A percentile compares a stretch with the other conserved stretches of the same genome.
Conservation (phyloP, 495 filamentous ascomycete genomes). For the Penicillium pulvis region DNA sequence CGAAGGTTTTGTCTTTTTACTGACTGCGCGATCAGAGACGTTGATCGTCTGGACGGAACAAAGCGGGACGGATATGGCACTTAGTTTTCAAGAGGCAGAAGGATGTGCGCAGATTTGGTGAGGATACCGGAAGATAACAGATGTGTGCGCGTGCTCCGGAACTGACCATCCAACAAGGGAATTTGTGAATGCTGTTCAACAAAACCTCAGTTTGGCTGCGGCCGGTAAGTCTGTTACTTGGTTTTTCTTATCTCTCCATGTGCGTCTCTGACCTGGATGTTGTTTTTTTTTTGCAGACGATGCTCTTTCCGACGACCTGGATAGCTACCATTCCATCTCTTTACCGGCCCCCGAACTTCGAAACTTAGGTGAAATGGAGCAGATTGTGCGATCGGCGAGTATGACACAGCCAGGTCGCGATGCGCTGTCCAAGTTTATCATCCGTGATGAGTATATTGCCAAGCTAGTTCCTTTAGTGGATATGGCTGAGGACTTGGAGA, state of each 20-base stretch:
- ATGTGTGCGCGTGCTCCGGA: conserved; percentile 5
- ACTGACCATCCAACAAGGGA: conserved; percentile 61
- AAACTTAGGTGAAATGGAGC: conserved; percentile 80
- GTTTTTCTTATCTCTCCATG: background rate
- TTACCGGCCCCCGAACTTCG: conserved; percentile 78
- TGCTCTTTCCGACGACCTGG: conserved; percentile 87
- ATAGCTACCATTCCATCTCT: conserved; percentile 65
- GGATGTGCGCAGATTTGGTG: conserved; percentile 93
- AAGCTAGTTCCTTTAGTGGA: conserved; percentile 85
- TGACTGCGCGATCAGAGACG: conserved; percentile 64
- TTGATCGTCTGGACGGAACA: conserved; percentile 96
- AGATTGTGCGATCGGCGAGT: conserved; percentile 73
- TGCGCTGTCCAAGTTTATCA: conserved; percentile 83
- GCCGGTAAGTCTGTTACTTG: conserved; percentile 42
- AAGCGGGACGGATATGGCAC: conserved; percentile 89
- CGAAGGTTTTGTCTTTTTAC: conserved; percentile 24
- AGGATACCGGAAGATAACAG: conserved; percentile 11
- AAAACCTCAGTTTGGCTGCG: conserved; percentile 55
- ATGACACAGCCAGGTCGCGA: conserved; percentile 77
- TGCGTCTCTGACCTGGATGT: conserved; percentile 9
- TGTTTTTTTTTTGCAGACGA: conserved; percentile 61
- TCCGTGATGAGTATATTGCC: conserved; percentile 80
- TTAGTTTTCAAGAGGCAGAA: conserved; percentile 97
- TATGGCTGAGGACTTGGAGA: conserved; percentile 88
- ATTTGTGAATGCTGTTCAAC: conserved; percentile 84